phyloP scores from a whole-genome alignment of 257 asterid genomes.

The Solanum bulbocastanum region DNA sequence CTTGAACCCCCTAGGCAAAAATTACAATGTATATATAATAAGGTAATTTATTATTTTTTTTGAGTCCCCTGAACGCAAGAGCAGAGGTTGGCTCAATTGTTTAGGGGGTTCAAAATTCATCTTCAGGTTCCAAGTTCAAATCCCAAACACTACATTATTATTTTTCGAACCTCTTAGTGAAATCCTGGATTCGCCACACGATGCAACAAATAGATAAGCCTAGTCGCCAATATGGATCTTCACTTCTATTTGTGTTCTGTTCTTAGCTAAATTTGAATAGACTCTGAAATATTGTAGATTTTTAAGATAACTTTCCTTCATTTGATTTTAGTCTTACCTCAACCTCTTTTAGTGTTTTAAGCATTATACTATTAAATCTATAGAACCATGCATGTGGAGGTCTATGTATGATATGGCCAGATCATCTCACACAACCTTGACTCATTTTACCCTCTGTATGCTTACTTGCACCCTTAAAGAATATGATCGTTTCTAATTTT shows the following conservation, averaged over 20 bases:
- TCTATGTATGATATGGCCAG: background rate
- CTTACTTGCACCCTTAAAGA: background rate
- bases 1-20: background rate
- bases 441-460: background rate
- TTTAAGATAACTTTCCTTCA: background rate
- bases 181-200: background rate
- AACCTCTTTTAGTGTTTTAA: background rate
- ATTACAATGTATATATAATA: too few relatives aligned
- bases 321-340: background rate
- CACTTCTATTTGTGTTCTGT: background rate
- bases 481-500: background rate
- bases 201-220: background rate
- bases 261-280: background rate
- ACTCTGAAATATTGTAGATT: background rate
- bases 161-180: background rate
- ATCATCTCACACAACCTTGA: background rate
- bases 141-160: background rate
- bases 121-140: background rate
- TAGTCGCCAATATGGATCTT: background rate
- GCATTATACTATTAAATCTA: background rate
- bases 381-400: background rate
- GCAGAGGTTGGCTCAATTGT: background rate
- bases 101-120: background rate
- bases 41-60: background rate
- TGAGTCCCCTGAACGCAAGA: background rate